These are phyloP conservation scores for Ogataea populi-albae DNA, from an alignment of 805 yeast species.

Conservation along the genomic window DNA sequence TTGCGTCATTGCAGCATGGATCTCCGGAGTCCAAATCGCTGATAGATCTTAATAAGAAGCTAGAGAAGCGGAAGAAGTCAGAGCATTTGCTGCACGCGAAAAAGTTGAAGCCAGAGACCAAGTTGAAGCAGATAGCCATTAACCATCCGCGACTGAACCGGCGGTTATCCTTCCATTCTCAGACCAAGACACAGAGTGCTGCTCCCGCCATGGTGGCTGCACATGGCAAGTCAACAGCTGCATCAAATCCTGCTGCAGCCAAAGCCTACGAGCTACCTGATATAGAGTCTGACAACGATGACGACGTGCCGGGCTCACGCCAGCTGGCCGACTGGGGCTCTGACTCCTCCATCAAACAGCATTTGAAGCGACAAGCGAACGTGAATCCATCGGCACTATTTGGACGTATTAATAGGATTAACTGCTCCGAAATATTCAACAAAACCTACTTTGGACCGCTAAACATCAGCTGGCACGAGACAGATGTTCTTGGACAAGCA, in stretches of 20 bases:
- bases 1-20: slow-evolving; percentile 7
- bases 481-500: slow-evolving; percentile 19
- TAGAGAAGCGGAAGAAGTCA: slow-evolving; percentile 20
- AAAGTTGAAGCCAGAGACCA: slow-evolving; percentile 11
- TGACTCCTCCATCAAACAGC: slow-evolving; percentile 13
- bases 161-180: slow-evolving; percentile 1
- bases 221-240: slow-evolving; percentile 3
- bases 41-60: slow-evolving; percentile 18
- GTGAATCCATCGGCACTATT: slow-evolving; percentile 27
- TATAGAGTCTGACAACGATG: slow-evolving; percentile 24
- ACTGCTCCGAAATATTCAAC: slow-evolving; percentile 25
- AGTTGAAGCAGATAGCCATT: slow-evolving; percentile 16
- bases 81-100: slow-evolving; percentile 14
- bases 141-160: slow-evolving; percentile 19
- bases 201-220: background rate
- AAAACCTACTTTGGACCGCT: slow-evolving; percentile 21
- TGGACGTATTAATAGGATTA: slow-evolving; percentile 22
- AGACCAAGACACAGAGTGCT: background rate
- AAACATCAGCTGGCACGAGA: slow-evolving; percentile 26
- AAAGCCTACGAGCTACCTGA: slow-evolving; percentile 19
- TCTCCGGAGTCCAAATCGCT: slow-evolving; percentile 17
- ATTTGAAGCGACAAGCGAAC: slow-evolving; percentile 18
- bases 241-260: background rate
- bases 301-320: slow-evolving; percentile 13
- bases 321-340: slow-evolving; percentile 28